phyloP scores from a whole-genome alignment of 2,329 filamentous ascomycete genomes.

The Talaromyces sp. region DNA sequence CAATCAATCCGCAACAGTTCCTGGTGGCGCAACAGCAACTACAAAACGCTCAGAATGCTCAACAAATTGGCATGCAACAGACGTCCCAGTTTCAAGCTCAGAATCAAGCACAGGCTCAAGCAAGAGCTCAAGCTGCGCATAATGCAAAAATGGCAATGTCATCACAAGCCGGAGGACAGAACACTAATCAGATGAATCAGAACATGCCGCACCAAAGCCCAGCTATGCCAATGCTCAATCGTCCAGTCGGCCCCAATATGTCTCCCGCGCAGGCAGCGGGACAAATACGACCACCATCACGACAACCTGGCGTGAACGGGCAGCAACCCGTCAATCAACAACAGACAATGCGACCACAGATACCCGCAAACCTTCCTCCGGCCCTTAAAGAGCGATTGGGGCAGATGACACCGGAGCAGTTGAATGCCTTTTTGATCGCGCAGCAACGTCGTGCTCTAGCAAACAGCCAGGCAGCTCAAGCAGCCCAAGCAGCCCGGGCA shows the following conservation, averaged over 20 bases:
- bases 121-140: conserved; percentile 42
- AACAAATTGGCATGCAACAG: conserved; percentile 42
- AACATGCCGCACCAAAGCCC: conserved; percentile 43
- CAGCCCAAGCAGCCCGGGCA: conserved; percentile 30
- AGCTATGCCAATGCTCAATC: conserved; percentile 45
- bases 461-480: conserved; percentile 29
- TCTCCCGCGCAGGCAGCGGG: conserved; percentile 37
- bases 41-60: conserved; percentile 39
- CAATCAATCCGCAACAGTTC: conserved; percentile 43
- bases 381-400: conserved; percentile 36
- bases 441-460: conserved; percentile 35
- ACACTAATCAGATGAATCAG: conserved; percentile 38
- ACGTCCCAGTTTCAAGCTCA: conserved; percentile 36
- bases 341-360: conserved; percentile 33
- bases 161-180: conserved; percentile 46
- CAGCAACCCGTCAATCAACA: conserved; percentile 29
- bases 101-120: conserved; percentile 25
- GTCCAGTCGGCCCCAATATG: conserved; percentile 42
- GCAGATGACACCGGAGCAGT: conserved; percentile 38
- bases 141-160: conserved; percentile 49
- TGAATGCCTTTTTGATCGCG: conserved; percentile 33
- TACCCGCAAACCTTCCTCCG: conserved; percentile 38
- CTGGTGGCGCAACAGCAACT: conserved; percentile 42
- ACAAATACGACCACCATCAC: conserved; percentile 37
- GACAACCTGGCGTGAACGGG: conserved; percentile 36